Evolutionary conservation across 768 basidiomycete genomes (phyloP), one percentile per base, ranked within the genome.

Genomic region (Pluteus cervinus): DNA sequence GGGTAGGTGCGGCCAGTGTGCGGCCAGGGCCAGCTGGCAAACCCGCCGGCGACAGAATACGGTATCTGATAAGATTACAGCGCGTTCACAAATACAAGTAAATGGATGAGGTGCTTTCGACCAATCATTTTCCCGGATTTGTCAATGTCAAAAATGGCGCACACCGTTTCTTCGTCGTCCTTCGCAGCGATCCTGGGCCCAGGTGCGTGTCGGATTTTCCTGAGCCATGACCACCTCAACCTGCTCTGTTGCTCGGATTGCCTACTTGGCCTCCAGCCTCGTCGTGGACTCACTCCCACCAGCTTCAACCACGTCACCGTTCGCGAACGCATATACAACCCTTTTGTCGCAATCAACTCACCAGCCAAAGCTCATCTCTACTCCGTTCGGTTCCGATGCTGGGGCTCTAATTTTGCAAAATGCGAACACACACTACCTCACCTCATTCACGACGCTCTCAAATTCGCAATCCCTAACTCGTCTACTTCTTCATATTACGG

Each of bases 261-360:
- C 79, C n/a, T 79, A 72, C 55, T 59, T 85, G 21, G 68, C 79
- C 20, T 84, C 86, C 6, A 83, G 85, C 48, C 59, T 73, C 31
- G 48, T 87, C 11, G 60, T 89, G 29, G 71, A 84, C 46, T 69
- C 75, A 3, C 71, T n/a, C n/a, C n/a, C n/a, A n/a, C n/a, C n/a
- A n/a, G n/a, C n/a, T 33, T 18, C 30, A 16, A 7, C 23, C 35
- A n/a, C 30, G 9, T 39, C 38, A 24, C 7, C 38, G 17, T 32
- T 32, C 24, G 29, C 29, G 21, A 17, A 32, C 3, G 17, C 7
- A 7, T 33, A 15, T 2, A 3, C 20, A 17, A 23, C 2, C 24
- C 32, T 34, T 15, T 34, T 20, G 15, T 26, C 20, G 3, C 17
- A 33, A 14, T 41, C 33, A 7, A 26, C 29, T 8, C 26, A 35